Evolutionary conservation across 116 monocot genomes (phyloP), one percentile per base, ranked within the genome.

Genomic region (Phalaenopsis hybrid): DNA sequence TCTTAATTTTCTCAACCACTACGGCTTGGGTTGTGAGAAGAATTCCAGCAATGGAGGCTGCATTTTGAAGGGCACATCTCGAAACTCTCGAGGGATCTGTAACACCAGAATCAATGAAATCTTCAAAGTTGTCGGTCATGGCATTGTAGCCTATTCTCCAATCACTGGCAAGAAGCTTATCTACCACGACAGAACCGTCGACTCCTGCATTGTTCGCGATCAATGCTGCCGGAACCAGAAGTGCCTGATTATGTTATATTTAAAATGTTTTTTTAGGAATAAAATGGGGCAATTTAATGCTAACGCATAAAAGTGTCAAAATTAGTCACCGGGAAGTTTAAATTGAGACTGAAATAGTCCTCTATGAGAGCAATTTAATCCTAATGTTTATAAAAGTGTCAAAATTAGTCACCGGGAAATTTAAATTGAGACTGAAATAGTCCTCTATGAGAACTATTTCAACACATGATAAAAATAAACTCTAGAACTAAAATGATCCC

Each of bases 11-110:
- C 43, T 97, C 97, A 41, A 94, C 94, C 44, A 97, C 74, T 23
- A 86, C 86, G 31, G 98, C 98, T 84, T 98, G 89, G n/a, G 98
- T 90, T 41, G 82, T 90, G 79, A 98, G 93, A 82, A 98, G 81
- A 48, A 92, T 55, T 11, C 98, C 93, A 44, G 98, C 92, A 41
- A 98, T 83, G 20, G 98, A 98, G 50, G 98, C 89, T 31, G 95
- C 95, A 82, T 95, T 98, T 75, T 93, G 93, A 18, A 98, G 93
- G 70, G 95, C 98, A 37, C 98, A 95, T 67, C 92, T 88, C 20
- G 89, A 87, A 58, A 94, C 98, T 78, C 75, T 93, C 61, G 89
- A 93, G 58, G 98, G 93, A 83, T 98, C 98, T 17, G 95, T 82
- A 12, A 98, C 88, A 44, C 98, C 98, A 76, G 87, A 81, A 70